A percentile compares a stretch with the other conserved stretches of the same genome.
Evolutionary conservation across 163 green algal species (phyloP).

Genomic region (Chlorella variabilis): DNA sequence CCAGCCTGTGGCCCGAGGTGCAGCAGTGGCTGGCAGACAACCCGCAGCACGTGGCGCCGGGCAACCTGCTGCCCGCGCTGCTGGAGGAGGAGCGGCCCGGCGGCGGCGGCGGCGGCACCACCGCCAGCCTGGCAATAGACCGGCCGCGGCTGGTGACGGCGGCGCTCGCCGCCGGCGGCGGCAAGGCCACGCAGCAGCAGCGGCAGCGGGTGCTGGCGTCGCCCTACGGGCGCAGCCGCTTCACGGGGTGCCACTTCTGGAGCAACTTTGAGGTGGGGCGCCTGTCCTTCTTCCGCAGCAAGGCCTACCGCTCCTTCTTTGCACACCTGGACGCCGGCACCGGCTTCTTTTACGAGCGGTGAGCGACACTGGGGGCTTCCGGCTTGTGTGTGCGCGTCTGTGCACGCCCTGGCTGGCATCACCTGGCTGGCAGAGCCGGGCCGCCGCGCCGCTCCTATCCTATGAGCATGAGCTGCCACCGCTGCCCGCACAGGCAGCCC

Average conservation of each 20-base stretch:
- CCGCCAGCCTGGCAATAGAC: neutral
- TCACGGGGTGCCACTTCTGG: conserved; percentile 56
- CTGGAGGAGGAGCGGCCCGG: conserved; percentile 4
- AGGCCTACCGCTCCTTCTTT: conserved; percentile 50
- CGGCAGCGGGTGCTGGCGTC: neutral
- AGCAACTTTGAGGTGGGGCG: conserved; percentile 60
- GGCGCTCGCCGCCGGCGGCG: neutral
- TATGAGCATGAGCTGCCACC: no score
- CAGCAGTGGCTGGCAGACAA: conserved; percentile 35
- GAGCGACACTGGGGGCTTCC: neutral
- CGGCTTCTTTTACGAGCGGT: conserved; percentile 58
- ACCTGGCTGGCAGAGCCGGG: no score
- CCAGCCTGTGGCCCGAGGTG: conserved; percentile 46
- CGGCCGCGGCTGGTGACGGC: neutral
- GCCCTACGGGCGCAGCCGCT: neutral
- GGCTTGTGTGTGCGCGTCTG: neutral
- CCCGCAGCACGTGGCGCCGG: conserved; percentile 19
- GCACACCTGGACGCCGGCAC: conserved; percentile 37
- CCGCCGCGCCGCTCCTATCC: no score
- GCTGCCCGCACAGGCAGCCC: no score
- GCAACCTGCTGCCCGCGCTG: conserved; percentile 41
- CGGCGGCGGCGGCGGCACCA: no score
- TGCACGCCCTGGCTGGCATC: no score
- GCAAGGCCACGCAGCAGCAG: neutral
- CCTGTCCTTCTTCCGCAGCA: conserved; percentile 49